Evolutionary conservation across 1,284 basidiomycete genomes (phyloP).

Genomic region (Ceratobasidium sp.): DNA sequence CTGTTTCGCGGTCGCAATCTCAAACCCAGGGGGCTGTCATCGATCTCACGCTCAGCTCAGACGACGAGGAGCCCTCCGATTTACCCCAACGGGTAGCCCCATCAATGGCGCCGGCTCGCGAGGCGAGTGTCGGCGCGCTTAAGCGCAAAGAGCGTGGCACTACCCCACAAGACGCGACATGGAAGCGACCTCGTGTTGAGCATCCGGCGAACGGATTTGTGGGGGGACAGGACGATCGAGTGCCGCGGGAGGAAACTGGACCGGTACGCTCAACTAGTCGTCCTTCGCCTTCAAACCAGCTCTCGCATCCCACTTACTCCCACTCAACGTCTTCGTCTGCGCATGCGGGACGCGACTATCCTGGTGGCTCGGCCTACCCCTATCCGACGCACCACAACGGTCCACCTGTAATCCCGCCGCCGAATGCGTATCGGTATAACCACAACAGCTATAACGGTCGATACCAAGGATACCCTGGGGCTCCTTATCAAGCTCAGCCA

Average conservation of each 20-base stretch:
- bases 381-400: constrained; percentile 9
- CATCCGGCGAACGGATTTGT: constrained; percentile 43
- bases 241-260: constrained; percentile 8
- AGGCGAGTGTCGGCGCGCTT: constrained; percentile 47
- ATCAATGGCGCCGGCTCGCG: constrained; percentile 5
- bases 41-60: constrained; percentile 78
- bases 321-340: constrained; percentile 26
- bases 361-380: neutral
- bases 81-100: constrained; percentile 49
- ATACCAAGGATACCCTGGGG: neutral
- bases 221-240: constrained; percentile 24
- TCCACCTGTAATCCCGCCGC: neutral
- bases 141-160: constrained; percentile 68
- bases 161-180: constrained; percentile 62
- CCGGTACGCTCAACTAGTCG: constrained; percentile 29
- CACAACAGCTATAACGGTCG: constrained; percentile 1
- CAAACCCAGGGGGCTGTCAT: constrained; percentile 61
- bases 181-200: constrained; percentile 75
- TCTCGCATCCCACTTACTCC: constrained; percentile 26
- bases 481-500: neutral
- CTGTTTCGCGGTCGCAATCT: constrained; percentile 10
- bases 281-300: constrained; percentile 25
- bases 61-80: constrained; percentile 64
- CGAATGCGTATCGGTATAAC: constrained; percentile 1
- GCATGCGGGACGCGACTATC: constrained; percentile 26